Base-by-base conservation (phyloP, 148 eudicot species). In the Drosera capensis region DNA sequence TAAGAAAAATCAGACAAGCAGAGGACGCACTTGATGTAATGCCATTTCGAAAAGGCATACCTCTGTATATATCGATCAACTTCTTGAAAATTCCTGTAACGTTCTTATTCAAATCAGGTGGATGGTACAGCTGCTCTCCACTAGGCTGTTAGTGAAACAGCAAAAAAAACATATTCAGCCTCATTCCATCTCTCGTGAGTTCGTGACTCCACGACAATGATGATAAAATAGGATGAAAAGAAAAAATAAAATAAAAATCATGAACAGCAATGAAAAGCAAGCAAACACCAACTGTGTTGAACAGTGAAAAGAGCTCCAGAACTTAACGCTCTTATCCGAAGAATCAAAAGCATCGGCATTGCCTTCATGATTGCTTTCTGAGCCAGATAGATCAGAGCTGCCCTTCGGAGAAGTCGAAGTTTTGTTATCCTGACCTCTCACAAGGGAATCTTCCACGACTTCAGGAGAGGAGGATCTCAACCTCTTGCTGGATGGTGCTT, bases 51-150 rank as follows among this genome's bases (percentile, higher is more conserved):
- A 5, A 28, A 4, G 38, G 11, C 53, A 51, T 34, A 90, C 97
- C 97, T 78, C 94, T 78, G 54, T 90, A 80, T 41, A 75, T 80
- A 54, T 80, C 79, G 20, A 78, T 63, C 50, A 90, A 79, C 75
- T 68, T 90, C 71, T 86, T 78, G 62, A 90, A 90, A 70, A 78
- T 75, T 60, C 60, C 64, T 6, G 87, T 84, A 31, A 90, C 70
- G 58, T 84, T 73, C 56, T 62, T 70, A 66, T 90, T 84, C 52
- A 75, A 63, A 65, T 90, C 87, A 37, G 97, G 97, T 56, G 97
- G 95, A 29, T 46, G 67, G 53, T 78, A 90, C 9, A 71, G 29
- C 14, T 60, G 64, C 46, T 70, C 64, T 26, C 53, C 30, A 44
- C 59, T 64, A 50, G 39, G 78, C 94, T 84, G 60, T 40, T 25